These are phyloP conservation scores for Globisporangium recalcitrans DNA, from an alignment of 352 stramenopile genomes.

Conservation along the genomic window DNA sequence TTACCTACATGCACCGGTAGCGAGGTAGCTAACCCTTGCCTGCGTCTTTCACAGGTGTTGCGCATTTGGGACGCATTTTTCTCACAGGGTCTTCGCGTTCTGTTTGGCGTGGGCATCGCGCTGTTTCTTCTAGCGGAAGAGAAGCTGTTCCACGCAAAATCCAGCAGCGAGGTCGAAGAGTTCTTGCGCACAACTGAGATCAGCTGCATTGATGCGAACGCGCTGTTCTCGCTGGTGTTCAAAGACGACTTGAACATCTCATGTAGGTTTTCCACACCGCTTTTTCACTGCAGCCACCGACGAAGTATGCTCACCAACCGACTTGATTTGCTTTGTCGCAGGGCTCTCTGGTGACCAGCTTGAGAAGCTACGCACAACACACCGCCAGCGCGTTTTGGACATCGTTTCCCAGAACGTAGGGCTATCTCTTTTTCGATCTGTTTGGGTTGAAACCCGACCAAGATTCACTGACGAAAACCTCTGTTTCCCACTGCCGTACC, in stretches of 20 bases:
- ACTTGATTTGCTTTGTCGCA: constrained; percentile 15
- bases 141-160: constrained; percentile 60
- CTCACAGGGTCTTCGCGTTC: constrained; percentile 55
- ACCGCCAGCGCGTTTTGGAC: constrained; percentile 56
- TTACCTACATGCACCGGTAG: not conserved
- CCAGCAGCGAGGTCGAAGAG: constrained; percentile 39
- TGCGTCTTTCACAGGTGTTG: constrained; percentile 23
- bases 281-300: not conserved
- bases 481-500: not conserved
- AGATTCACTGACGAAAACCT: not conserved
- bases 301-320: not conserved
- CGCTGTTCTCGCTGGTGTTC: constrained; percentile 66
- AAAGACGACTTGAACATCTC: constrained; percentile 78
- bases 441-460: too few species aligned
- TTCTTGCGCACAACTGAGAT: constrained; percentile 47
- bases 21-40: not conserved
- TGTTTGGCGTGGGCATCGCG: constrained; percentile 65
- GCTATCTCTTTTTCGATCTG: not conserved
- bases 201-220: constrained; percentile 65
- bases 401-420: constrained; percentile 44
- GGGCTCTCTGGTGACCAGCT: constrained; percentile 65
- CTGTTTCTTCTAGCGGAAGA: constrained; percentile 66
- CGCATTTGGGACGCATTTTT: constrained; percentile 81
- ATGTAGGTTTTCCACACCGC: constrained; percentile 29
- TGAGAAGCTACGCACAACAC: constrained; percentile 41